These are phyloP conservation scores for Periconia macrospinosa DNA, from an alignment of 2,329 filamentous ascomycete species.

Conservation along the genomic window DNA sequence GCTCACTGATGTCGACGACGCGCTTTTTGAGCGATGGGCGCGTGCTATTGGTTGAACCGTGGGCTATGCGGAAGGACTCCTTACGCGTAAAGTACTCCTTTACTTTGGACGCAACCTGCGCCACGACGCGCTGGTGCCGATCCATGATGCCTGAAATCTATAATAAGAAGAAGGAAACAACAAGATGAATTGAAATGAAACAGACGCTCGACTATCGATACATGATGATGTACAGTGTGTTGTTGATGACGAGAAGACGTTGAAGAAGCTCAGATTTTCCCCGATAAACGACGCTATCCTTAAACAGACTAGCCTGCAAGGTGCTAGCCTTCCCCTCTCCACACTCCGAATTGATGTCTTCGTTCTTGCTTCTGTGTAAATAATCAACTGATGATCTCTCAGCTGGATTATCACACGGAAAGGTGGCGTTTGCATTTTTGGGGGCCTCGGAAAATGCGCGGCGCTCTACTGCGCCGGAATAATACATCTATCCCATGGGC, in stretches of 20 bases:
- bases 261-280: background rate
- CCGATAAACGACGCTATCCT: conserved; percentile 4
- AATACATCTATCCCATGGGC: no score
- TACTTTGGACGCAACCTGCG: conserved; percentile 50
- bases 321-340: background rate
- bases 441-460: no score
- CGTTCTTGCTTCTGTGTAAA: no score
- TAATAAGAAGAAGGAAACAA: background rate
- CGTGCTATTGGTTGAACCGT: conserved; percentile 77
- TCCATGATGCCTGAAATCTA: conserved; percentile 29
- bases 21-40: conserved; percentile 51
- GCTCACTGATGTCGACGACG: conserved; percentile 66
- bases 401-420: no score
- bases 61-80: conserved; percentile 72
- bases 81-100: conserved; percentile 54
- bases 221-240: conserved; percentile 6
- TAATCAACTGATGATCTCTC: no score
- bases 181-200: background rate
- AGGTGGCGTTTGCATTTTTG: no score
- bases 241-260: conserved; percentile 1
- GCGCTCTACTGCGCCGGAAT: no score
- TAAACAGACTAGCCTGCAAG: background rate
- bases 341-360: no score
- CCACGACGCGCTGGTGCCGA: conserved; percentile 48
- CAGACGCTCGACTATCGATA: background rate